Conservation (phyloP, 2,329 filamentous ascomycete genomes). For the Colletotrichum lentis region DNA sequence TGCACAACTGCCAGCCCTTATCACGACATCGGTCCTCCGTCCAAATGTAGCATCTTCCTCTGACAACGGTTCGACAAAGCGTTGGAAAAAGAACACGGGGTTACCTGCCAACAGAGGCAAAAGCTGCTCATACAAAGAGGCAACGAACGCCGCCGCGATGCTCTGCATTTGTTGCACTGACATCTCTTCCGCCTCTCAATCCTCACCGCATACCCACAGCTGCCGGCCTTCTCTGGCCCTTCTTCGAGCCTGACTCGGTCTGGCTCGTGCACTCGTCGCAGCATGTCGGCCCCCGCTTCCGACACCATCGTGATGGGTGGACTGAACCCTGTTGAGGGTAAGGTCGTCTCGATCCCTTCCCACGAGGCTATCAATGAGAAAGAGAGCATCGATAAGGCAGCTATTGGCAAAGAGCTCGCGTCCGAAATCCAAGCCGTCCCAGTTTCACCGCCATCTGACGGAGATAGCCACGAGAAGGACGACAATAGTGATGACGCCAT, state of each 20-base stretch:
- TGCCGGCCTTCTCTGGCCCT: neutral
- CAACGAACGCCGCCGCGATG: neutral
- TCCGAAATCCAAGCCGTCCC: conserved; percentile 40
- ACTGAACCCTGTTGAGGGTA: conserved; percentile 44
- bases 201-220: neutral
- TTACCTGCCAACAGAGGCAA: neutral
- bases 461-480: conserved; percentile 33
- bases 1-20: conserved; percentile 18
- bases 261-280: neutral
- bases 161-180: neutral
- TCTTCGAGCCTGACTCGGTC: neutral
- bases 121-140: conserved; percentile 5
- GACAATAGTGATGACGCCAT: conserved; percentile 52
- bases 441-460: conserved; percentile 35
- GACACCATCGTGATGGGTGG: conserved; percentile 42
- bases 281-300: conserved; percentile 13
- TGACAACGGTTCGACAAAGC: neutral
- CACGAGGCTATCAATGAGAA: conserved; percentile 47
- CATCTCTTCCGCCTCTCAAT: neutral
- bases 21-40: conserved; percentile 9
- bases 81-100: neutral
- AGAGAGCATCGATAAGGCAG: conserved; percentile 23
- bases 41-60: neutral
- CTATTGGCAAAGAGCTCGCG: conserved; percentile 36
- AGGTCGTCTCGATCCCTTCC: conserved; percentile 44